These are phyloP conservation scores for Trichoderma koningii DNA, from an alignment of 2,329 filamentous ascomycete genomes.

Conservation along the genomic window DNA sequence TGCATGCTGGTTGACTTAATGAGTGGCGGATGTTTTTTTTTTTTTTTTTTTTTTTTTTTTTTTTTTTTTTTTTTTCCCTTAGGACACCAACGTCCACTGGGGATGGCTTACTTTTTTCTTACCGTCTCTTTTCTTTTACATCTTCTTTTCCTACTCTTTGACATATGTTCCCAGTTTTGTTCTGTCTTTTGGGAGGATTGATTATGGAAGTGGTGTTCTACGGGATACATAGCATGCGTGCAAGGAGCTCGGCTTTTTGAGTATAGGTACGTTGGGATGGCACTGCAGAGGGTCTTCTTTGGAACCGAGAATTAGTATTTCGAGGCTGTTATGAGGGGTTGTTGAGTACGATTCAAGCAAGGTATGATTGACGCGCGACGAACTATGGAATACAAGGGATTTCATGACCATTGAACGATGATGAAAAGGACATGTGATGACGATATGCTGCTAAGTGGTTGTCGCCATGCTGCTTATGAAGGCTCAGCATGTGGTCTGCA, in stretches of 20 bases:
- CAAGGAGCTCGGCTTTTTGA: slow-evolving; percentile 23
- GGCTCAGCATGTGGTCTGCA: not conserved
- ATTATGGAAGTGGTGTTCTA: slow-evolving; percentile 23
- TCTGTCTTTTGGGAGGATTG: not conserved
- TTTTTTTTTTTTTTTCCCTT: too few relatives aligned
- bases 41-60: too few relatives aligned
- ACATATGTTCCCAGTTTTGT: not conserved
- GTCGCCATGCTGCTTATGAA: not conserved
- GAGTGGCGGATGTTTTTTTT: slow-evolving; percentile 1
- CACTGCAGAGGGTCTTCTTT: slow-evolving; percentile 13
- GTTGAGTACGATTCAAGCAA: not conserved
- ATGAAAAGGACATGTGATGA: not conserved
- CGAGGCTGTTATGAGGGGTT: not conserved
- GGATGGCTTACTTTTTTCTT: slow-evolving; percentile 5
- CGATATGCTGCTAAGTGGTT: not conserved
- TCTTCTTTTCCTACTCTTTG: not conserved
- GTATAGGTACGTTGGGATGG: slow-evolving; percentile 23
- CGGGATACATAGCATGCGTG: slow-evolving; percentile 26
- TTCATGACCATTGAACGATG: not conserved
- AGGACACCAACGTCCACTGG: not conserved
- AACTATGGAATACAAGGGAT: slow-evolving; percentile 19
- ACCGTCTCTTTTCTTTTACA: not conserved
- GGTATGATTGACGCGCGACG: slow-evolving; percentile 11
- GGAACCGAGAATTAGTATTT: slow-evolving; percentile 4
- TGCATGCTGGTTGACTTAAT: not conserved